These are phyloP conservation scores for Orbilia oligospora DNA, from an alignment of 2,329 filamentous ascomycete genomes.

Conservation along the genomic window DNA sequence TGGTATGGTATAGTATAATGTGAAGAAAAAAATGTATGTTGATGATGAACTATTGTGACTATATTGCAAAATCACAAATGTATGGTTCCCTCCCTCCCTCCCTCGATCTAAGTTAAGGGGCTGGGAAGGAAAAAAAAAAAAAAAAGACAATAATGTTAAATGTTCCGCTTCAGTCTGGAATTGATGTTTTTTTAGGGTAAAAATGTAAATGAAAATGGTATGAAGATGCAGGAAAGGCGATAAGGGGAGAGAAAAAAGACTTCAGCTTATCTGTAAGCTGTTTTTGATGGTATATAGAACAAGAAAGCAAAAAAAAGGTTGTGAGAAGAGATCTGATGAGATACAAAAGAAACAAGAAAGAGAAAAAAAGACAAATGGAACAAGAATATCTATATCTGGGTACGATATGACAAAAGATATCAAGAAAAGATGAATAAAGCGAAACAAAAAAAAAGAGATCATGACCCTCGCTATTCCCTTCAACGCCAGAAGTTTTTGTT, in stretches of 20 bases:
- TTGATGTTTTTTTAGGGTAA: not conserved
- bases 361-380: constrained; percentile 23
- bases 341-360: not conserved
- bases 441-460: constrained; percentile 1
- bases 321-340: constrained; percentile 6
- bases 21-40: too few species aligned
- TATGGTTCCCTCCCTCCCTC: too few species aligned
- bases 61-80: too few species aligned
- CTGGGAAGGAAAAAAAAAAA: too few species aligned
- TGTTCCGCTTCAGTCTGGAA: too few species aligned
- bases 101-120: too few species aligned
- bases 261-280: not conserved
- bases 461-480: constrained; percentile 28
- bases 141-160: too few species aligned
- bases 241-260: not conserved
- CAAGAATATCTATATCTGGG: not conserved
- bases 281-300: not conserved
- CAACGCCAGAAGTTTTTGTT: constrained; percentile 36
- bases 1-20: too few species aligned
- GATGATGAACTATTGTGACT: too few species aligned
- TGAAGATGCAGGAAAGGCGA: not conserved
- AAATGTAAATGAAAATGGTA: not conserved
- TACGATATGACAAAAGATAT: too few species aligned
- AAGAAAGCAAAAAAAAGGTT: not conserved
- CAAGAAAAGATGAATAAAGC: not conserved